Percentiles rank a stretch among this genome's conserved stretches.
These are phyloP conservation scores for Phytophthora gonapodyides DNA, from an alignment of 352 stramenopile genomes.

Conservation along the genomic window DNA sequence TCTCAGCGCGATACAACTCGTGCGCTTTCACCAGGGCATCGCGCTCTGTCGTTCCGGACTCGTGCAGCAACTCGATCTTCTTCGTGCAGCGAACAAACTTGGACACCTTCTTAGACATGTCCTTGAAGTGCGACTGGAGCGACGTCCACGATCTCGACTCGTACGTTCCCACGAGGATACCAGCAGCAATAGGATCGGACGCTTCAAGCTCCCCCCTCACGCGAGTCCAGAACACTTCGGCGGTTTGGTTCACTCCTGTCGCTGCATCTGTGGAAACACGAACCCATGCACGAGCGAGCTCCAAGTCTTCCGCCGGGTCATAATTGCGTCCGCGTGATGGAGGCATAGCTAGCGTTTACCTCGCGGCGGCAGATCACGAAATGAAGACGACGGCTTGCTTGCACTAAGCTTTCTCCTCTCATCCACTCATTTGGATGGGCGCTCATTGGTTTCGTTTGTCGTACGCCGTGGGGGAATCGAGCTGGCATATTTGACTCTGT, in stretches of 20 bases:
- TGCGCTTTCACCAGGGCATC: neutral
- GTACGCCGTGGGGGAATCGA: too few relatives aligned
- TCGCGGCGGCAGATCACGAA: too few relatives aligned
- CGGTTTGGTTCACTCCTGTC: neutral
- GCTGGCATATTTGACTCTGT: too few relatives aligned
- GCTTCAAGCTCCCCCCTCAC: neutral
- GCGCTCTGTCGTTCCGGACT: slow-evolving; percentile 1
- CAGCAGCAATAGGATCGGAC: neutral
- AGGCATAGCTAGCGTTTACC: too few relatives aligned
- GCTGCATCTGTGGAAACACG: neutral
- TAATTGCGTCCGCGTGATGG: neutral
- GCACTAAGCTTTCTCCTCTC: too few relatives aligned
- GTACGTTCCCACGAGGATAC: neutral
- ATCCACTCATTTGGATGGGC: too few relatives aligned
- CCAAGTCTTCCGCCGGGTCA: neutral
- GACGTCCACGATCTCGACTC: neutral
- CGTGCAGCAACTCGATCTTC: neutral
- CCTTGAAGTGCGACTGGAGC: neutral
- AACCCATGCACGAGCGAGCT: neutral
- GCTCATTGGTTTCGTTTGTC: too few relatives aligned
- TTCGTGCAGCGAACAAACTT: slow-evolving; percentile 2
- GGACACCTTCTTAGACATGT: neutral
- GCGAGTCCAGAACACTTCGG: neutral
- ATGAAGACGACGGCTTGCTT: too few relatives aligned
- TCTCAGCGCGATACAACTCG: neutral